A percentile compares a stretch with the other conserved stretches of the same genome.
Evolutionary conservation across 805 yeast species (phyloP).

Genomic region (Teunomyces cretensis): DNA sequence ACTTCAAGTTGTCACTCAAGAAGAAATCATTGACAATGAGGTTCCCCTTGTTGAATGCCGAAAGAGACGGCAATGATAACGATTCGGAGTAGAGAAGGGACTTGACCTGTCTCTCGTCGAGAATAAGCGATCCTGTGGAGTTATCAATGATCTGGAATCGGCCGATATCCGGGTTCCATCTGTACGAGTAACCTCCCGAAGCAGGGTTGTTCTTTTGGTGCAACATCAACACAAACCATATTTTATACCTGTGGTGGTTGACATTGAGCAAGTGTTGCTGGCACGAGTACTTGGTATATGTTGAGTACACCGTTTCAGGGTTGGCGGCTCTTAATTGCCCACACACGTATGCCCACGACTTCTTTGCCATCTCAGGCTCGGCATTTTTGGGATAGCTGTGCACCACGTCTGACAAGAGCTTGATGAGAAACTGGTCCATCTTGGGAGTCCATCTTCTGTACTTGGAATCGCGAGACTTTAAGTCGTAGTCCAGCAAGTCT

Average conservation of each 20-base stretch:
- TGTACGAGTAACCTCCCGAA: slow-evolving; percentile 25
- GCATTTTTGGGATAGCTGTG: slow-evolving; percentile 33
- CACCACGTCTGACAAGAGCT: slow-evolving; percentile 34
- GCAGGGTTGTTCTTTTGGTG: slow-evolving; percentile 23
- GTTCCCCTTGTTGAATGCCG: slow-evolving; percentile 30
- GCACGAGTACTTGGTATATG: slow-evolving; percentile 40
- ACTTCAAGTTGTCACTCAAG: slow-evolving; percentile 31
- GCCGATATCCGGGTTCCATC: slow-evolving; percentile 38
- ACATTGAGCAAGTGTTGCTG: slow-evolving; percentile 39
- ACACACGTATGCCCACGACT: slow-evolving; percentile 38
- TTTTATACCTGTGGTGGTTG: slow-evolving; percentile 34
- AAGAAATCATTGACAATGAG: slow-evolving; percentile 37
- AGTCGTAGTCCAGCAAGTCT: slow-evolving; percentile 28
- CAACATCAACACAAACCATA: slow-evolving; percentile 34
- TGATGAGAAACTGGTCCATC: slow-evolving; percentile 36
- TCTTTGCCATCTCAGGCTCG: slow-evolving; percentile 33
- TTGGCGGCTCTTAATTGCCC: slow-evolving; percentile 36
- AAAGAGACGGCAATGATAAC: slow-evolving; percentile 29
- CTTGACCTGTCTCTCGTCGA: slow-evolving; percentile 32
- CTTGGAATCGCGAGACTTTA: slow-evolving; percentile 35
- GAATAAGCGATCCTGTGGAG: slow-evolving; percentile 20
- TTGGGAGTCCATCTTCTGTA: slow-evolving; percentile 39
- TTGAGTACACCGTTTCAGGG: slow-evolving; percentile 40
- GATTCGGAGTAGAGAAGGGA: slow-evolving; percentile 30
- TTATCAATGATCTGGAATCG: slow-evolving; percentile 32